Conservation (phyloP, 1,284 basidiomycete species). For the Pseudozyma sp. region DNA sequence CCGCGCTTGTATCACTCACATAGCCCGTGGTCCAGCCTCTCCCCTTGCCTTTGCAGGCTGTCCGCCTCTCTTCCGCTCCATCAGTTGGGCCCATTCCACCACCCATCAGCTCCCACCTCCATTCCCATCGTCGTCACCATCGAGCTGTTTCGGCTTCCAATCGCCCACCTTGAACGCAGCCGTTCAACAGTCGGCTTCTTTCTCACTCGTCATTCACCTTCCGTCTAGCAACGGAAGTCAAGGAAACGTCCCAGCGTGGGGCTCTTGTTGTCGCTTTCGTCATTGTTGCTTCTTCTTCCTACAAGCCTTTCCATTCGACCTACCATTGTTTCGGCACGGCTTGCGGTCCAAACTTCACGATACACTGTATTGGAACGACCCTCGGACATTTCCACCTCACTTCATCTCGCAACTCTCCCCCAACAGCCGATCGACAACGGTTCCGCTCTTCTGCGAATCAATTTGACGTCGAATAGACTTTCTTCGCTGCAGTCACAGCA, state of each 20-base stretch:
- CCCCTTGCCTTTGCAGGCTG: not conserved
- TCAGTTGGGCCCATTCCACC: not conserved
- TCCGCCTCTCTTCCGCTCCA: not conserved
- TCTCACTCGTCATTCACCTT: not conserved
- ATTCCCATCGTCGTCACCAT: not conserved
- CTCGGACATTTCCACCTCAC: constrained; percentile 13
- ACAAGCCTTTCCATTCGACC: not conserved
- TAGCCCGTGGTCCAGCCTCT: not conserved
- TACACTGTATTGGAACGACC: constrained; percentile 6
- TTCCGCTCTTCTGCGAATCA: not conserved
- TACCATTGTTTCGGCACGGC: constrained; percentile 2
- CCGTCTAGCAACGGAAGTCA: not conserved
- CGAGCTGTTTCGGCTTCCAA: too few relatives aligned
- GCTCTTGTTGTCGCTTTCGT: not conserved
- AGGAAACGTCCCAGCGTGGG: not conserved
- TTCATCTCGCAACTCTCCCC: constrained; percentile 16
- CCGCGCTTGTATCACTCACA: too few relatives aligned
- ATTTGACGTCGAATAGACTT: not conserved
- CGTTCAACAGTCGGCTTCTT: constrained; percentile 14
- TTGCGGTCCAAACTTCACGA: not conserved
- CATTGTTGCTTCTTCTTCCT: not conserved
- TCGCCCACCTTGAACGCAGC: too few relatives aligned
- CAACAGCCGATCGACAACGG: constrained; percentile 6
- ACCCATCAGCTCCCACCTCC: not conserved
- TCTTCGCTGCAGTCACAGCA: constrained; percentile 16